phyloP scores from a whole-genome alignment of 208 protist species.

The Herpetomonas tarakana region DNA sequence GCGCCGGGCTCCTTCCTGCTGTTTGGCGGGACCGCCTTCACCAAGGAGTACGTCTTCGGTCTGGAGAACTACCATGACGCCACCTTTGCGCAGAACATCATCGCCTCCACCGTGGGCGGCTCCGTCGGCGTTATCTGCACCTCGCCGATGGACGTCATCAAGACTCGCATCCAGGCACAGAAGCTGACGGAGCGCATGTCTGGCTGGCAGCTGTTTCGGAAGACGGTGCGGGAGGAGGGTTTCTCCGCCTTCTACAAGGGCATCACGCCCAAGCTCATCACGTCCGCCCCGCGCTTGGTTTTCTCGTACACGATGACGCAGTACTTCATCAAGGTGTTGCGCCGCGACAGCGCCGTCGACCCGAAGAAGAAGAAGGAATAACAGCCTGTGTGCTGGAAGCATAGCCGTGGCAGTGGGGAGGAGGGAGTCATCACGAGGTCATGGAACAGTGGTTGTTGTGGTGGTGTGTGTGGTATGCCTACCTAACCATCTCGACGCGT shows the following conservation, averaged over 20 bases:
- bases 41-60: conserved; percentile 65
- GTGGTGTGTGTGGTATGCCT: too few relatives aligned
- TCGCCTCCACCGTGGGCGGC: conserved; percentile 56
- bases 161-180: conserved; percentile 81
- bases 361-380: not conserved
- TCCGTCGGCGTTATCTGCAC: conserved; percentile 55
- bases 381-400: not conserved
- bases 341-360: conserved; percentile 5
- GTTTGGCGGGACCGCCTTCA: conserved; percentile 68
- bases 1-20: conserved; percentile 60
- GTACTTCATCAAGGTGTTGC: conserved; percentile 61
- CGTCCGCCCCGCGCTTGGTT: conserved; percentile 67
- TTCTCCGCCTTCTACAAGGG: conserved; percentile 83
- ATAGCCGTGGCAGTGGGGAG: too few relatives aligned
- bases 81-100: conserved; percentile 67
- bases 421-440: too few relatives aligned
- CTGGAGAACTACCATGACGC: conserved; percentile 60
- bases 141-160: conserved; percentile 79
- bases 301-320: conserved; percentile 89
- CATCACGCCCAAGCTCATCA: conserved; percentile 73
- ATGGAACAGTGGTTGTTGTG: too few relatives aligned
- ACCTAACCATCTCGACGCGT: too few relatives aligned
- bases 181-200: conserved; percentile 36
- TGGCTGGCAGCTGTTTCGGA: conserved; percentile 44
- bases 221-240: conserved; percentile 55